Evolutionary conservation across 176 grass and related monocot genomes (phyloP).

Genomic region (Saccharum spontaneum): DNA sequence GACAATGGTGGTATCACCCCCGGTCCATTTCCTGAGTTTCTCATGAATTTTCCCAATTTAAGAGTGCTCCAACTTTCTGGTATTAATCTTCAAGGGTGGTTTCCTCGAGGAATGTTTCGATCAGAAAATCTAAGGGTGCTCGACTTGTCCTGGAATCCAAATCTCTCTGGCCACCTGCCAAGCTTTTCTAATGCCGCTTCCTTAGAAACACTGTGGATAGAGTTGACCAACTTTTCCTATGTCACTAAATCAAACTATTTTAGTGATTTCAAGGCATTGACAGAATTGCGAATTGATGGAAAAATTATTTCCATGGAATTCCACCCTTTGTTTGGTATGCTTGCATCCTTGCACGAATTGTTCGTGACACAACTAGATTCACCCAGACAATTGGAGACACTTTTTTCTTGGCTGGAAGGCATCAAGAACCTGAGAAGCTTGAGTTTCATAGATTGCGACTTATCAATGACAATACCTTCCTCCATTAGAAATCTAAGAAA

Average conservation of each 20-base stretch:
- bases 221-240: not conserved
- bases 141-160: slow-evolving; percentile 31
- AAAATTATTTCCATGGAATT: not conserved
- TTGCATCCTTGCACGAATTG: not conserved
- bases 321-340: not conserved
- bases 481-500: not conserved
- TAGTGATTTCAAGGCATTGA: not conserved
- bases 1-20: no score
- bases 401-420: slow-evolving; percentile 20
- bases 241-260: not conserved
- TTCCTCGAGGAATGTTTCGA: no score
- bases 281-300: slow-evolving; percentile 6
- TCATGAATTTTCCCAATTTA: no score
- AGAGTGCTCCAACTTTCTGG: no score
- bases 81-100: no score
- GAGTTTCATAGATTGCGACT: not conserved
- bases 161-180: slow-evolving; percentile 24
- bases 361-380: not conserved
- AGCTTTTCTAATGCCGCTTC: not conserved
- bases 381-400: no score
- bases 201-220: not conserved
- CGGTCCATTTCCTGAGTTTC: no score
- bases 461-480: not conserved
- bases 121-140: slow-evolving; percentile 30
- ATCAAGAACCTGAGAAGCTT: not conserved